These are phyloP conservation scores for Nematodospora anomalae DNA, from an alignment of 1,139 yeast species.

Conservation along the genomic window DNA sequence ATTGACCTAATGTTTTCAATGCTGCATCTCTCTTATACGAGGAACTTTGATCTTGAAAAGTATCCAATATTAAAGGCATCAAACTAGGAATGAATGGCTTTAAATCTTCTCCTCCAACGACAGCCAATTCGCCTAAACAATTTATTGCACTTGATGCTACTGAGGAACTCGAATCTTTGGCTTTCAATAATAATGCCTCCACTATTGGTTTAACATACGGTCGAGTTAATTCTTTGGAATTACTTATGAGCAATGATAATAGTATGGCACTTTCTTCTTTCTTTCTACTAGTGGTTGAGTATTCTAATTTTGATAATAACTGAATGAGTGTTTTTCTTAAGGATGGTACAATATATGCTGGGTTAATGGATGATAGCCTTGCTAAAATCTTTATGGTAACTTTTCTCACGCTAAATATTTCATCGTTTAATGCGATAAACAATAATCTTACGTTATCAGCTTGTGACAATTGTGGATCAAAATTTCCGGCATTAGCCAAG, in stretches of 20 bases:
- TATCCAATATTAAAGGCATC: slow-evolving; percentile 85
- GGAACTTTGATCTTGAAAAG: slow-evolving; percentile 90
- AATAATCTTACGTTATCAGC: slow-evolving; percentile 84
- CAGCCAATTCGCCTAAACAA: slow-evolving; percentile 88
- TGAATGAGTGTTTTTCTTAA: slow-evolving; percentile 84
- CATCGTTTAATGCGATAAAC: slow-evolving; percentile 91
- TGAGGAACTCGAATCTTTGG: slow-evolving; percentile 68
- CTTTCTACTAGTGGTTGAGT: slow-evolving; percentile 70
- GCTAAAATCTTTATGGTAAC: slow-evolving; percentile 83
- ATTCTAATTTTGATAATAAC: slow-evolving; percentile 79
- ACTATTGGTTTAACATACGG: slow-evolving; percentile 91
- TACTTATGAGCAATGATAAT: slow-evolving; percentile 69
- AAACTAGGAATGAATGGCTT: slow-evolving; percentile 67
- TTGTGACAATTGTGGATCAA: slow-evolving; percentile 92
- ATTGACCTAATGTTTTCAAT: slow-evolving; percentile 79
- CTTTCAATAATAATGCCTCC: slow-evolving; percentile 76
- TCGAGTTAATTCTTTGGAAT: slow-evolving; percentile 76
- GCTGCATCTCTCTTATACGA: slow-evolving; percentile 88
- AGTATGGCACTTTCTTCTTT: slow-evolving; percentile 87
- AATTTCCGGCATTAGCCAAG: slow-evolving; percentile 58
- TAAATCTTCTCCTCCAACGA: slow-evolving; percentile 87
- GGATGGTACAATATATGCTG: slow-evolving; percentile 94
- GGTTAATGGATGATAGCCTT: slow-evolving; percentile 79
- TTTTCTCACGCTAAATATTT: slow-evolving; percentile 76
- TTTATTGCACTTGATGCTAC: slow-evolving; percentile 84